Conservation (phyloP, 441 rosid genomes). For the Capsella rubella region DNA sequence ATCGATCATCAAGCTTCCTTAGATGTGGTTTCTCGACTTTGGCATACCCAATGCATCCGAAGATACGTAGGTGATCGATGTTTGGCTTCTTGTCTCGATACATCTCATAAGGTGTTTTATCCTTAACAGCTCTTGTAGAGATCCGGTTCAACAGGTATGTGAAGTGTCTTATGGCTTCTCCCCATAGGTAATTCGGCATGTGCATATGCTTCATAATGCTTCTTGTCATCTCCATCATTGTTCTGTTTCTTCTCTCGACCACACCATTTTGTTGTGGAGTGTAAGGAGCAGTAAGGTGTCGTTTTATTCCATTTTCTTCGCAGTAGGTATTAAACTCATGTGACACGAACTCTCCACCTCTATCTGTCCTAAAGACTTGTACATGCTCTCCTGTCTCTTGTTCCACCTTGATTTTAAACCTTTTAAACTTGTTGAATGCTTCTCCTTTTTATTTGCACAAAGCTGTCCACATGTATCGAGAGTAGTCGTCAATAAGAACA, state of each 20-base stretch:
- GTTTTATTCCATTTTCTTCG: rapidly evolving
- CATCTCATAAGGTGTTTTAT: background rate
- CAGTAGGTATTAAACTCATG: background rate
- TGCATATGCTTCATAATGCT: background rate
- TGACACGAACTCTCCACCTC: background rate
- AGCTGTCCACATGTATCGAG: background rate
- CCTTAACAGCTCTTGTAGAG: background rate
- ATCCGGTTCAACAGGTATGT: background rate
- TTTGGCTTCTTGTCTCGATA: background rate
- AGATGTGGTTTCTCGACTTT: background rate
- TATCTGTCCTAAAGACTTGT: background rate
- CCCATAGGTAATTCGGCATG: background rate
- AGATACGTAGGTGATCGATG: background rate
- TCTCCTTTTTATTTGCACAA: background rate
- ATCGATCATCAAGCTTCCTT: background rate
- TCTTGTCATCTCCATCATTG: background rate
- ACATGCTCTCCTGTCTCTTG: background rate
- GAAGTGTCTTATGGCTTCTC: background rate
- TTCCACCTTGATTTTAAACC: rapidly evolving
- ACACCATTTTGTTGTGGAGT: background rate
- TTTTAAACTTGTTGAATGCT: background rate
- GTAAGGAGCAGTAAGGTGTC: background rate
- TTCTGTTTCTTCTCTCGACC: background rate
- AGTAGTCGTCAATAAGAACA: background rate
- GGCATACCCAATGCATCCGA: background rate